These are phyloP conservation scores for Malus asiatica DNA, from an alignment of 306 rosid genomes.

Conservation along the genomic window DNA sequence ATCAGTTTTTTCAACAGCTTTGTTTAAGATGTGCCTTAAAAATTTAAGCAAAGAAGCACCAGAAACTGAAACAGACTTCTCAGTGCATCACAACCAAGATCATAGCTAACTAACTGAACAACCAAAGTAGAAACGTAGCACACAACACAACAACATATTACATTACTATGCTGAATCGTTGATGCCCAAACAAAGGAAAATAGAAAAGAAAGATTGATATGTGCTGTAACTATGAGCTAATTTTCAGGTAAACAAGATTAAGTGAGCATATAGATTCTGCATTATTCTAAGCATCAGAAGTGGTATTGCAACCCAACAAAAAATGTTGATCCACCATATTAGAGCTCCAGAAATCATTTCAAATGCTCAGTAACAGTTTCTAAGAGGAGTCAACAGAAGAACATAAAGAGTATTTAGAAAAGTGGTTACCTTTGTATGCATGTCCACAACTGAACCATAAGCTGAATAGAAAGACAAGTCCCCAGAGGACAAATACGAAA, in stretches of 20 bases:
- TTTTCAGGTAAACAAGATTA: not conserved
- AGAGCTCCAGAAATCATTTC: not conserved
- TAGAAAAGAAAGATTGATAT: not conserved
- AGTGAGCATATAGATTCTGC: not conserved
- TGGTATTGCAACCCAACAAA: not conserved
- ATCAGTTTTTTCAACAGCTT: not conserved
- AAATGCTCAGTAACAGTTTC: not conserved
- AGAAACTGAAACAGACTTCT: not conserved
- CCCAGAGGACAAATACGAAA: constrained; percentile 65
- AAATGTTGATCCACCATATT: not conserved
- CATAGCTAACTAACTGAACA: not conserved
- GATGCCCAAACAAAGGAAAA: not conserved
- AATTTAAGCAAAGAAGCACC: not conserved
- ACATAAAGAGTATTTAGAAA: constrained; percentile 1
- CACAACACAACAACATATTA: not conserved
- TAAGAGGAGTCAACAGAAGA: not conserved
- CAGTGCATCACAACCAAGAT: not conserved
- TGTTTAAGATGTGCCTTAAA: not conserved
- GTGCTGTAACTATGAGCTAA: not conserved
- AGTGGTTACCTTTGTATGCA: constrained; percentile 51
- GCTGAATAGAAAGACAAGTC: constrained; percentile 53
- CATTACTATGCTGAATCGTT: not conserved
- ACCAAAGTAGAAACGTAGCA: not conserved
- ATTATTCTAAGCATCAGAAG: not conserved
- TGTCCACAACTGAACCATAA: constrained; percentile 66